A percentile compares a stretch with the other conserved stretches of the same genome.
Evolutionary conservation across 2,329 filamentous ascomycete species (phyloP).

Genomic region (Neonectria faginata): DNA sequence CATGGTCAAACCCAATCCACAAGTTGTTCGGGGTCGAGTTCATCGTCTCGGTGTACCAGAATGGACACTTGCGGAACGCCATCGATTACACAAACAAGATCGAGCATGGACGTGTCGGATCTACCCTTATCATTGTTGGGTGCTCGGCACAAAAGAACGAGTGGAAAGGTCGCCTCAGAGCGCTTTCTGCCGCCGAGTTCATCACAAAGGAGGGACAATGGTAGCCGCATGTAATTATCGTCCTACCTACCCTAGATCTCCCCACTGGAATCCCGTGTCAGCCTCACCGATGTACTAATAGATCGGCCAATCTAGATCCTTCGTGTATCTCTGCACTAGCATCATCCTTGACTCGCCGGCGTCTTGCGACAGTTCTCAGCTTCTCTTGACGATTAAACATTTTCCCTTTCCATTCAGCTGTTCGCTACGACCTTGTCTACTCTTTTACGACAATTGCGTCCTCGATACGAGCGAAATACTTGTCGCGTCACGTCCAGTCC

Average conservation of each 20-base stretch:
- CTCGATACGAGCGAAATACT: background rate
- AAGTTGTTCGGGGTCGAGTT: background rate
- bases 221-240: background rate
- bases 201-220: no score
- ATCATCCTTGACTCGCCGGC: slow-evolving; percentile 8
- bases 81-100: no score
- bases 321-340: slow-evolving; percentile 6
- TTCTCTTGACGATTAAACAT: background rate
- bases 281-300: background rate
- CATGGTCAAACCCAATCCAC: background rate
- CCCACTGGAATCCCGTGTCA: background rate
- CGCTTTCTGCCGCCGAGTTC: background rate
- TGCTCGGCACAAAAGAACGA: background rate
- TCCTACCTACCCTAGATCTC: background rate
- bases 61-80: background rate
- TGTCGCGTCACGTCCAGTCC: slow-evolving; percentile 1
- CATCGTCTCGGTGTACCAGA: background rate
- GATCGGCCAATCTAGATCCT: slow-evolving; percentile 14
- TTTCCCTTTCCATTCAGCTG: background rate
- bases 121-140: background rate
- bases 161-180: no score
- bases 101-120: background rate
- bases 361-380: background rate
- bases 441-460: slow-evolving; percentile 1
- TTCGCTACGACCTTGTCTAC: background rate